Base-by-base conservation (phyloP, 306 rosid genomes). In the Quillaja saponaria region DNA sequence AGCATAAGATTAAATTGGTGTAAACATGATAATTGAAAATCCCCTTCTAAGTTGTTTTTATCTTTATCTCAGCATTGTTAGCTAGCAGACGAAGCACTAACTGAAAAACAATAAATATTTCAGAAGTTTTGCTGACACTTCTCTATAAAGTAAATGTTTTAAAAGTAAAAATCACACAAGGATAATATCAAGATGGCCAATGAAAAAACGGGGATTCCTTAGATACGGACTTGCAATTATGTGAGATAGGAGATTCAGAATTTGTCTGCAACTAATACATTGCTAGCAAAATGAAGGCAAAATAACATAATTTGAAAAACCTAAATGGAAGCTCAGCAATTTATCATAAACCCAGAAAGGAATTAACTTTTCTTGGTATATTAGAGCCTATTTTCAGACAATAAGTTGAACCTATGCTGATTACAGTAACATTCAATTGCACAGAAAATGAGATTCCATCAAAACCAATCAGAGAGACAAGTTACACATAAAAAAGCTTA, bases 401-500 rank as follows among this genome's bases (percentile, higher is more conserved):
- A 3, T 8, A 19, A 14, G 20, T 13, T 31, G 44, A 54, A 31
- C 37, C 58, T 10, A n/a, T 8, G 17, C n/a, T 6, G 31, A 25
- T 25, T 25, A 4, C 31, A 25, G 4, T 25, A 25, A 4, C 4
- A 25, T 25, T 2, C 11, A 63, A 11, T 12, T 52, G 19, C 21
- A 42, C 2, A 14, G 38, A 12, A 46, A 52, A 17, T 1, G 19
- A 17, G 6, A 34, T n/a, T 46, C 31, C 14, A 39, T 34, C 31
- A 25, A 33, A 20, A 34, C 6, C 28, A 9, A 3, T 2, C 20
- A 13, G 14, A 9, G 8, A 67, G 44, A 31, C n/a, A 55, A 61
- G 33, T 12, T 39, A 14, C 9, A 37, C 7, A 67, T 53, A 68
- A n/a, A 9, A 39, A 13, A 71, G 31, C 83, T 74, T 74, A 34